Conservation (phyloP, 1,284 basidiomycete species). For the Malassezia obtusa region DNA sequence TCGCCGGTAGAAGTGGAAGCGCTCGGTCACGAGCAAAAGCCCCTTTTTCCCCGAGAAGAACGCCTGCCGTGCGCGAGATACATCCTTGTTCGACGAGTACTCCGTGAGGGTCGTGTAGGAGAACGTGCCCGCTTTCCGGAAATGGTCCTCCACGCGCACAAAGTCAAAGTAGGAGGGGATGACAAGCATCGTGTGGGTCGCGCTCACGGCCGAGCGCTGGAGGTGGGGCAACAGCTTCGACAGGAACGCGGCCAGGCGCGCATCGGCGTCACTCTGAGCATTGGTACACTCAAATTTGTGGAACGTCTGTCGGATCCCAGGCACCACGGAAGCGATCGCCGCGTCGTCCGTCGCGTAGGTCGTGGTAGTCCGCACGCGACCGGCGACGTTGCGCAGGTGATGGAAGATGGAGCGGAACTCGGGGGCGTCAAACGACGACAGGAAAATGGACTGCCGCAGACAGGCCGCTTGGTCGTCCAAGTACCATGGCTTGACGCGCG, state of each 20-base stretch:
- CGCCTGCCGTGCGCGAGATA: conserved; percentile 77
- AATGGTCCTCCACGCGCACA: conserved; percentile 75
- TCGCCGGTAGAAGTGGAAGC: conserved; percentile 95
- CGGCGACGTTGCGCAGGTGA: conserved; percentile 69
- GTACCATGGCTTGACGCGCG: conserved; percentile 93
- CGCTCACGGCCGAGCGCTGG: conserved; percentile 80
- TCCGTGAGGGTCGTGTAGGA: conserved; percentile 68
- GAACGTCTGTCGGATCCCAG: conserved; percentile 56
- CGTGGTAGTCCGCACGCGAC: conserved; percentile 55
- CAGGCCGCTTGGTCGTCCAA: conserved; percentile 70
- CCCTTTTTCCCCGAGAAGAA: conserved; percentile 82
- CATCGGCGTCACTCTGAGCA: conserved; percentile 71
- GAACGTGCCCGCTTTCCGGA: conserved; percentile 61
- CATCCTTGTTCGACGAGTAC: conserved; percentile 88
- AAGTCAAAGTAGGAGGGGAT: conserved; percentile 96
- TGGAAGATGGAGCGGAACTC: conserved; percentile 75
- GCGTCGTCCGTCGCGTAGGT: conserved; percentile 10
- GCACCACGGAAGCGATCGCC: conserved; percentile 19
- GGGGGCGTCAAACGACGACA: conserved; percentile 82
- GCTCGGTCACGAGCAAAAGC: conserved; percentile 82
- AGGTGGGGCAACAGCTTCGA: conserved; percentile 71
- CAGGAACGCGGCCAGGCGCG: conserved; percentile 74
- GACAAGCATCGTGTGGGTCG: conserved; percentile 75
- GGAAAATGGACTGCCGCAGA: conserved; percentile 75
- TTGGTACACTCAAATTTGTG: conserved; percentile 63